phyloP scores from a whole-genome alignment of 1,139 yeast species.

The Suhomyces taliae region DNA sequence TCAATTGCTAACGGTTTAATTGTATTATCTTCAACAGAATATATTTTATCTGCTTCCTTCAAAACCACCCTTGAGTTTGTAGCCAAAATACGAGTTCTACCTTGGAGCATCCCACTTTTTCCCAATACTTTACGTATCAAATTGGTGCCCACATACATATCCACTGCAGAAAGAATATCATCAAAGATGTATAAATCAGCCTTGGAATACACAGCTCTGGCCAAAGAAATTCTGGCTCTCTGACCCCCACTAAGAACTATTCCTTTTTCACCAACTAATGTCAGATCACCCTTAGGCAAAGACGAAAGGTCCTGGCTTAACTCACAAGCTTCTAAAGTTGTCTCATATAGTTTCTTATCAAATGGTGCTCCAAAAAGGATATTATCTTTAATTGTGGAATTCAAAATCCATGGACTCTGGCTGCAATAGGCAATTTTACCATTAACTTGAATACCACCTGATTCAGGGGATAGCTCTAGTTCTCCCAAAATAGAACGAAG shows the following conservation, averaged over 20 bases:
- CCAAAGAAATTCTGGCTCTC: conserved; percentile 40
- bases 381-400: conserved; percentile 39
- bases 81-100: conserved; percentile 27
- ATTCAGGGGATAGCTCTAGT: conserved; percentile 19
- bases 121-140: conserved; percentile 22
- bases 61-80: conserved; percentile 28
- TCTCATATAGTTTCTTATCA: conserved; percentile 27
- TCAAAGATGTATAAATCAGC: conserved; percentile 40
- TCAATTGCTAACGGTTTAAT: conserved; percentile 24
- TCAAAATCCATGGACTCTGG: conserved; percentile 40
- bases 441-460: conserved; percentile 9
- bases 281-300: conserved; percentile 41
- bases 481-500: conserved; percentile 63
- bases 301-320: conserved; percentile 32
- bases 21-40: conserved; percentile 42
- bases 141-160: conserved; percentile 31
- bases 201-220: conserved; percentile 40
- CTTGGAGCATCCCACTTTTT: conserved; percentile 22
- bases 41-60: conserved; percentile 29
- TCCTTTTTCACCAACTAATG: conserved; percentile 45
- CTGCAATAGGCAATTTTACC: conserved; percentile 24
- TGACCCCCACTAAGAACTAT: conserved; percentile 45
- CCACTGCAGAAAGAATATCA: conserved; percentile 40
- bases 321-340: conserved; percentile 37
- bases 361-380: conserved; percentile 39